Evolutionary conservation across 2,329 filamentous ascomycete species (phyloP), one percentile per base, ranked within the genome.

Genomic region (Aschersonia sp.): DNA sequence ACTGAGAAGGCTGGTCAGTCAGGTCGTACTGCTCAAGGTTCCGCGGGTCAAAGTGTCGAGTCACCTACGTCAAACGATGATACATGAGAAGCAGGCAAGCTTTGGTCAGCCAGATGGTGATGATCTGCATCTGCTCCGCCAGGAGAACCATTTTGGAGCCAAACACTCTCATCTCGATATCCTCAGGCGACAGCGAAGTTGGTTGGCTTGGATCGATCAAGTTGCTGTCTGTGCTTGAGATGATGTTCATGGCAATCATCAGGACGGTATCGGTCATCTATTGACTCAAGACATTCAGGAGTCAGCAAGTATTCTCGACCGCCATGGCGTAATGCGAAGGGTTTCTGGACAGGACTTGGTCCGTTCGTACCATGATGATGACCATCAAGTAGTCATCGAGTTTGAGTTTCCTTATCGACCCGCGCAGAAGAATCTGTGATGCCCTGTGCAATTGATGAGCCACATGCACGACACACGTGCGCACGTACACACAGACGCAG

Each of bases 131-230:
- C 60, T 81, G 69, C 53, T 83, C 78, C 3, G 76, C 73, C 6
- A 80, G 71, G 40, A 81, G 65, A 1, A 81, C 77, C 65, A 78
- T 72, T 66, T 82, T 82, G 44, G 75, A 80, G 9, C 78, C 79
- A 40, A 59, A 63, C 1, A 65, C 58, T 45, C 75, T 65, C 32
- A 67, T 61, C 3, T 52, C 54, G 44, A 71, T 67, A 38, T 65
- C 66, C 0, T 63, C 51, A 0, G 70, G 64, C 0, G 76, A 81
- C 61, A 3, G 58, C 51, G 0, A 60, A 55, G 0, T 62, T 5
- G 49, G 59, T 31, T 77, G 65, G 12, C 68, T 61, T 0, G 71
- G 67, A 20, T 73, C 65, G 61, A 82, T 77, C 20, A 82, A 65
- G 55, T 82, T 82, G 42, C 73, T 80, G 10, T 70, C 73, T n/a